Conservation (phyloP, 1,284 basidiomycete species). For the Ustilago trichophora region DNA sequence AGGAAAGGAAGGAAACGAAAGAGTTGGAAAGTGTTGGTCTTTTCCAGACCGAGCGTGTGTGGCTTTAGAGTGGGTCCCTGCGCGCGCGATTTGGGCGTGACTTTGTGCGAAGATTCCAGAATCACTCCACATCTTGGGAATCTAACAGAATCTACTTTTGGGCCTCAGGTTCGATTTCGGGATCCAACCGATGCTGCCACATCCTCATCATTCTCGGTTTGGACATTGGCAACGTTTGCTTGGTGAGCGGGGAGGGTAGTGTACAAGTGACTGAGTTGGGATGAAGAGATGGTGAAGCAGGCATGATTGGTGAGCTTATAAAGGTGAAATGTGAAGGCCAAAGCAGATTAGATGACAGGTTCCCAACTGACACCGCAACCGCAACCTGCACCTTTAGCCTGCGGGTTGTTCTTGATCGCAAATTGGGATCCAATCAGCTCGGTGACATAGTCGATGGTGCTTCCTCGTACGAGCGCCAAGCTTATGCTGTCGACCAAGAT, state of each 20-base stretch:
- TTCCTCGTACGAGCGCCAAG: constrained; percentile 79
- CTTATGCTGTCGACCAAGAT: constrained; percentile 83
- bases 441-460: constrained; percentile 85
- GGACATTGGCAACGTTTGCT: too few species aligned
- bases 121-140: background rate
- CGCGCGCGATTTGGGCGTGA: background rate
- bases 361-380: constrained; percentile 94
- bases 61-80: too few species aligned
- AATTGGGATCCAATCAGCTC: constrained; percentile 91
- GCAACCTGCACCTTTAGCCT: constrained; percentile 83
- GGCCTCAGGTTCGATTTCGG: too few species aligned
- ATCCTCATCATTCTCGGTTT: too few species aligned
- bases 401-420: constrained; percentile 80
- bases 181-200: too few species aligned
- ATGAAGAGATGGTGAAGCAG: background rate
- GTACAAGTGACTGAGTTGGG: background rate
- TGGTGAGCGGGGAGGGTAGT: too few species aligned
- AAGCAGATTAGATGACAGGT: constrained; percentile 68
- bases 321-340: background rate
- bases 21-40: constrained; percentile 18
- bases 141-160: too few species aligned
- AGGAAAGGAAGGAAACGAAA: background rate
- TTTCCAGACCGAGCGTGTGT: too few species aligned
- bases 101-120: constrained; percentile 26
- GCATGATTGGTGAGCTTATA: too few species aligned